Conservation (phyloP, 2,329 filamentous ascomycete genomes). For the Colletotrichum karsti region DNA sequence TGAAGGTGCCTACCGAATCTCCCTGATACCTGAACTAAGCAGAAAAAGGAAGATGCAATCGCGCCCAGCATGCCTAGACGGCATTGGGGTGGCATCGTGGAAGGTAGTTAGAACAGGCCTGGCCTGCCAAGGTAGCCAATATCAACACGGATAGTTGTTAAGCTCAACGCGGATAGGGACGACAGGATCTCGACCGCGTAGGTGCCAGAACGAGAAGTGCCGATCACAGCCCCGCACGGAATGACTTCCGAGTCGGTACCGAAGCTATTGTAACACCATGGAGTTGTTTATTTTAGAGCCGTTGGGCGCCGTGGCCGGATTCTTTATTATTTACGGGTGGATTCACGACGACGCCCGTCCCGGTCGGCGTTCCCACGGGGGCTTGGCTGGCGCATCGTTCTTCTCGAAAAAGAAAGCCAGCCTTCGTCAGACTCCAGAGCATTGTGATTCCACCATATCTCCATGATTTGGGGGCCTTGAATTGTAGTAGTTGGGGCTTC, state of each 20-base stretch:
- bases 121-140: constrained; percentile 2
- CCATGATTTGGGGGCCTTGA: background rate
- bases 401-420: background rate
- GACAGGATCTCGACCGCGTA: background rate
- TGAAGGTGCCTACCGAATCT: background rate
- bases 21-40: background rate
- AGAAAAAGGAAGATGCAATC: constrained; percentile 10
- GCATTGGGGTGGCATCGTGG: background rate
- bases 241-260: background rate
- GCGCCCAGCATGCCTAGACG: constrained; percentile 2
- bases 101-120: background rate
- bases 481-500: background rate
- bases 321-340: too few species aligned
- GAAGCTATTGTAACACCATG: background rate
- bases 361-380: too few species aligned
- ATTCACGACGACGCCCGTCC: background rate
- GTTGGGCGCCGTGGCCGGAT: too few species aligned
- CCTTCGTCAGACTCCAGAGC: too few species aligned
- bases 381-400: too few species aligned
- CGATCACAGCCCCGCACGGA: background rate
- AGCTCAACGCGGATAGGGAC: background rate
- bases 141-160: constrained; percentile 5
- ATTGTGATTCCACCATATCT: background rate
- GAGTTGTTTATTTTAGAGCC: too few species aligned
- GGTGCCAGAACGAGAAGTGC: background rate